Conservation (phyloP, 345 rosid genomes). For the Citrus glauca region DNA sequence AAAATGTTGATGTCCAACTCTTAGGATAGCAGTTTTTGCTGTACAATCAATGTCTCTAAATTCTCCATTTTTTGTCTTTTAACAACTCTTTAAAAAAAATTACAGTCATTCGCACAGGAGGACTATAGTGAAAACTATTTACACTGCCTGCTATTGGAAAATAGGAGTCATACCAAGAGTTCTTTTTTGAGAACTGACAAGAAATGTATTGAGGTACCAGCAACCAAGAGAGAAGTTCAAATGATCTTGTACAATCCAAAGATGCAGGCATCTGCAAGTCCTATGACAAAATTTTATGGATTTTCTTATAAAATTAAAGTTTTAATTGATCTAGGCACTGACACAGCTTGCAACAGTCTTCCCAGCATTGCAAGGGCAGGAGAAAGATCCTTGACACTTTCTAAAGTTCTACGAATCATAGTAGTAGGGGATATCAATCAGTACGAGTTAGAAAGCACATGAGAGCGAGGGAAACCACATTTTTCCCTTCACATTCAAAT, state of each 20-base stretch:
- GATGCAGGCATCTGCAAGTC: not conserved
- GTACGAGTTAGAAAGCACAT: not conserved
- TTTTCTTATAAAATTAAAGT: not conserved
- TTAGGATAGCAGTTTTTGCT: not conserved
- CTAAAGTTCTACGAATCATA: not conserved
- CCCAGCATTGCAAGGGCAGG: not conserved
- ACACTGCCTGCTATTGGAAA: not conserved
- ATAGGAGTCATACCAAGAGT: not conserved
- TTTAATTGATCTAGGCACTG: not conserved
- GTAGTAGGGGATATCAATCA: not conserved
- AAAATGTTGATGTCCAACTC: not conserved
- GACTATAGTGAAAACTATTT: not conserved
- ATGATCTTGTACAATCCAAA: not conserved
- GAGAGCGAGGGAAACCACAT: not conserved
- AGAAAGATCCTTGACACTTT: not conserved
- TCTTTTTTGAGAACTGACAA: not conserved
- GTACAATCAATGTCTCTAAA: not conserved
- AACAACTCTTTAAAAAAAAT: not conserved
- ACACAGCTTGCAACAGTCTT: not conserved
- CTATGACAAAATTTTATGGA: not conserved
- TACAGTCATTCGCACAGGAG: not conserved
- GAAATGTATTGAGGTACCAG: not conserved
- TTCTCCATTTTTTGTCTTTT: not conserved
- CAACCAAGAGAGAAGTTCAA: not conserved
- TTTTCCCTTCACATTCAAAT: not conserved